Conservation (phyloP, 2,329 filamentous ascomycete genomes). For the Penicillium hordei region DNA sequence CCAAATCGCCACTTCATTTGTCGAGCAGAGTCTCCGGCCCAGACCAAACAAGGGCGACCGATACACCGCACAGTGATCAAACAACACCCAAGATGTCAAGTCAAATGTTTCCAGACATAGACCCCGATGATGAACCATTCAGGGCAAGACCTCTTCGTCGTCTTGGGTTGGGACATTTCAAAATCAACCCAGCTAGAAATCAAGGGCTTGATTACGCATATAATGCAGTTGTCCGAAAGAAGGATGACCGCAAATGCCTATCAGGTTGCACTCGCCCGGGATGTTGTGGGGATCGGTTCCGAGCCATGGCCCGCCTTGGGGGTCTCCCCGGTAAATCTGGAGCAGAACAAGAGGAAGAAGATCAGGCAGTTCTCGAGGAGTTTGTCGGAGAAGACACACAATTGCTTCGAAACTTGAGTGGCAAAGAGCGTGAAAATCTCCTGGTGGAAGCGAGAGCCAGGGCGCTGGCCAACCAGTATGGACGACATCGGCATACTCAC, state of each 20-base stretch:
- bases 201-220: constrained; percentile 72
- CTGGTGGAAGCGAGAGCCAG: constrained; percentile 75
- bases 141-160: constrained; percentile 58
- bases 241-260: constrained; percentile 66
- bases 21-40: neutral
- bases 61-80: neutral
- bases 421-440: constrained; percentile 62
- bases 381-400: constrained; percentile 50
- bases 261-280: constrained; percentile 71
- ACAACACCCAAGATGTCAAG: neutral
- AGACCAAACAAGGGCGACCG: neutral
- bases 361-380: constrained; percentile 49
- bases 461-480: constrained; percentile 70
- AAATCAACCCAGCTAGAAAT: constrained; percentile 72
- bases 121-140: constrained; percentile 47
- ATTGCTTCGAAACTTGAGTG: constrained; percentile 51
- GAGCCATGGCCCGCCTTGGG: constrained; percentile 58
- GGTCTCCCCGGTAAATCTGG: constrained; percentile 30
- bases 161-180: constrained; percentile 72
- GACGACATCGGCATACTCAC: constrained; percentile 74
- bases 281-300: constrained; percentile 74
- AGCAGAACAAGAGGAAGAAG: constrained; percentile 20
- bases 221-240: constrained; percentile 70
- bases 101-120: constrained; percentile 10
- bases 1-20: constrained; percentile 20